These are phyloP conservation scores for Bimuria novae-zelandiae DNA, from an alignment of 2,329 filamentous ascomycete species.

Conservation along the genomic window DNA sequence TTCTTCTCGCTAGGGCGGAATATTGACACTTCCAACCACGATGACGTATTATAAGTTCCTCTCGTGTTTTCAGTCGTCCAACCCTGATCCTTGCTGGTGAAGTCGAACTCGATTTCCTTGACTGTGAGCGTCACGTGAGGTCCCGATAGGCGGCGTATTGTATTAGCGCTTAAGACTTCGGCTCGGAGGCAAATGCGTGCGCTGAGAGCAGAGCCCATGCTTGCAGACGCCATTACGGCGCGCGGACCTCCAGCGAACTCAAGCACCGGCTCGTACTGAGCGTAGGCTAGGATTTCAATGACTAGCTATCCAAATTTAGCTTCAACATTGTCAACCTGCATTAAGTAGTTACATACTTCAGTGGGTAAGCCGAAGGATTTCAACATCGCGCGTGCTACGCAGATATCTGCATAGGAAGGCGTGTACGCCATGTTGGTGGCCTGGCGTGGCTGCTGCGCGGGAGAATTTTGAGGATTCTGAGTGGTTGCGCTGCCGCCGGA, in stretches of 20 bases:
- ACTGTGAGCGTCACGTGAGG: conserved; percentile 24
- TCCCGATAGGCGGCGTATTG: conserved; percentile 5
- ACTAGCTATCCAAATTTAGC: too few species aligned
- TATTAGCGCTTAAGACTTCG: conserved; percentile 16
- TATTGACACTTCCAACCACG: conserved; percentile 41
- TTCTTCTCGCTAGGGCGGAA: conserved; percentile 16
- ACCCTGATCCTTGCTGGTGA: conserved; percentile 37
- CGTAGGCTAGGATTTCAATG: conserved; percentile 32
- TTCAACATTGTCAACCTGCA: too few species aligned
- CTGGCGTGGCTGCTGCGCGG: background rate
- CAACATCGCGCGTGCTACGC: conserved; percentile 27
- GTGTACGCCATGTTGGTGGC: background rate
- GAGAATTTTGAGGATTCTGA: background rate
- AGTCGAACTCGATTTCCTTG: conserved; percentile 29
- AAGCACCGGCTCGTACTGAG: conserved; percentile 31
- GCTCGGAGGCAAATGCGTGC: conserved; percentile 25
- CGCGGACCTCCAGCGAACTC: conserved; percentile 1
- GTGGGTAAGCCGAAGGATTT: conserved; percentile 30
- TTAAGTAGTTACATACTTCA: too few species aligned
- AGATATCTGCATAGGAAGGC: conserved; percentile 30
- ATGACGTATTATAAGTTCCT: conserved; percentile 35
- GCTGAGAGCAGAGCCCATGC: conserved; percentile 4
- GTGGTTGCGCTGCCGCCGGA: background rate
- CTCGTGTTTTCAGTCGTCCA: conserved; percentile 35
- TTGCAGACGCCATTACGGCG: conserved; percentile 3